Percentiles rank a stretch among this genome's conserved stretches.
phyloP scores from a whole-genome alignment of 2,329 filamentous ascomycete species.

The Nigrospora oryzae region DNA sequence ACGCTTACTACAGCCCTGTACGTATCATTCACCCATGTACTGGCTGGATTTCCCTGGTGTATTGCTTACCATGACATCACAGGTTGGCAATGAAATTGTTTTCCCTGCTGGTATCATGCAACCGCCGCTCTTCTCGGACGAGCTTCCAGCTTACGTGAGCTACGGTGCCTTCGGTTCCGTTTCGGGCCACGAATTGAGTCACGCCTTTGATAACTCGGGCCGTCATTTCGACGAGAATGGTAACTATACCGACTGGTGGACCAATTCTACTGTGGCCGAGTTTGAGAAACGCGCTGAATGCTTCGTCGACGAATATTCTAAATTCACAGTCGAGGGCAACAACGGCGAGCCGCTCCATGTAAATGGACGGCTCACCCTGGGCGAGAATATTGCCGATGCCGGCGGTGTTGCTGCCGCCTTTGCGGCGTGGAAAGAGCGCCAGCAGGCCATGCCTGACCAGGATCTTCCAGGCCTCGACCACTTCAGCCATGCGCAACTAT shows the following conservation, averaged over 20 bases:
- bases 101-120: conserved; percentile 62
- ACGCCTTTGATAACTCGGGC: conserved; percentile 58
- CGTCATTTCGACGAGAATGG: conserved; percentile 55
- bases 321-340: conserved; percentile 47
- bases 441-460: conserved; percentile 36
- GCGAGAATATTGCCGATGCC: conserved; percentile 59
- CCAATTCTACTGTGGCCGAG: conserved; percentile 43
- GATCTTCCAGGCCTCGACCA: conserved; percentile 46
- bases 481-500: conserved; percentile 55
- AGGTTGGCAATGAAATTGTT: conserved; percentile 52
- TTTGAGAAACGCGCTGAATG: conserved; percentile 52
- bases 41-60: background rate
- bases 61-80: background rate
- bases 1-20: conserved; percentile 52
- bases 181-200: conserved; percentile 56
- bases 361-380: conserved; percentile 52
- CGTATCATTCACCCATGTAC: background rate
- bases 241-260: conserved; percentile 60
- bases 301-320: conserved; percentile 53
- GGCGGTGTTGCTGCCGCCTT: conserved; percentile 54
- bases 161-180: conserved; percentile 57
- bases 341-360: conserved; percentile 48
- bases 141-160: conserved; percentile 42
- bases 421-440: conserved; percentile 50
- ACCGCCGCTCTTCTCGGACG: conserved; percentile 48